phyloP scores from a whole-genome alignment of 2,329 filamentous ascomycete species.

The Plenodomus lindquistii region DNA sequence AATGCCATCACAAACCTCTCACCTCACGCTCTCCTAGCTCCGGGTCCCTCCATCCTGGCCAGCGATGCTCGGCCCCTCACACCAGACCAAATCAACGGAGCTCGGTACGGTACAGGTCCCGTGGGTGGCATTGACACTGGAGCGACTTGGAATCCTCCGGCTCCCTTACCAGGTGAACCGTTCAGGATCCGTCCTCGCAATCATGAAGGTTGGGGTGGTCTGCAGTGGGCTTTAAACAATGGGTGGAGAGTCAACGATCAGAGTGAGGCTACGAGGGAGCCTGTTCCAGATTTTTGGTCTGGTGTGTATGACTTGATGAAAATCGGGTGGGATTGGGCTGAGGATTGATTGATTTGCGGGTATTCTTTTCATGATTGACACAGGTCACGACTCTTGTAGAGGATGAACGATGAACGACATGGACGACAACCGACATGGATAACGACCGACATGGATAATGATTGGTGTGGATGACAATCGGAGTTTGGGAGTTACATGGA shows the following conservation, averaged over 20 bases:
- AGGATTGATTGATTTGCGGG: background rate
- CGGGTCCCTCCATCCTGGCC: conserved; percentile 6
- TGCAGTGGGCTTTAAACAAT: conserved; percentile 18
- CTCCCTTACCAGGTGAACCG: background rate
- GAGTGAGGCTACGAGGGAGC: background rate
- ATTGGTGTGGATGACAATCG: too few species aligned
- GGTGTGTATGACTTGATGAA: background rate
- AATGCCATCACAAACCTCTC: conserved; percentile 12
- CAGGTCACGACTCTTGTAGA: too few species aligned
- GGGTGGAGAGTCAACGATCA: conserved; percentile 2
- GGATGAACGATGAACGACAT: too few species aligned
- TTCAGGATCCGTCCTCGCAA: conserved; percentile 19
- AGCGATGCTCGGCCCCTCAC: conserved; percentile 19
- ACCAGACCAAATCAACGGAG: conserved; percentile 18
- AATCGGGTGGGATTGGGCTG: background rate
- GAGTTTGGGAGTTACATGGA: too few species aligned
- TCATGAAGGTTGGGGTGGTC: conserved; percentile 26
- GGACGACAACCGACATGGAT: too few species aligned
- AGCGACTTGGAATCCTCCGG: conserved; percentile 16
- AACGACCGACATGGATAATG: too few species aligned
- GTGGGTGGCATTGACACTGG: conserved; percentile 2
- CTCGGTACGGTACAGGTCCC: conserved; percentile 21
- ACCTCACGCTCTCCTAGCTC: background rate
- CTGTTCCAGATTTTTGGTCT: background rate
- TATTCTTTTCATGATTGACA: too few species aligned